Conservation (phyloP, 2,329 filamentous ascomycete genomes). For the Trichoderma pleuroti region DNA sequence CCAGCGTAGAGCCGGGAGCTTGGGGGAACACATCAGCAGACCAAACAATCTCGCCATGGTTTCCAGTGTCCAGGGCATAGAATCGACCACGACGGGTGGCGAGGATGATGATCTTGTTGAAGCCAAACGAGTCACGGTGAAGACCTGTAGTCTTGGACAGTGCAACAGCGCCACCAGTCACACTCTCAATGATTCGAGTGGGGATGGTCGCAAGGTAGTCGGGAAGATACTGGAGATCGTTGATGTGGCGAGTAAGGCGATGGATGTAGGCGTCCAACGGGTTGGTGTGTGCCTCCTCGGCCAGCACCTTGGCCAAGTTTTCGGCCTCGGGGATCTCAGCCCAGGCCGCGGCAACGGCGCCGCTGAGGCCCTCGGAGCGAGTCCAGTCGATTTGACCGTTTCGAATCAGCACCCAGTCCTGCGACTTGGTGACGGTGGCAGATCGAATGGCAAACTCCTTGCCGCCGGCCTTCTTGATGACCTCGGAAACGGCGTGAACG, state of each 20-base stretch:
- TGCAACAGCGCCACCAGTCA: slow-evolving; percentile 54
- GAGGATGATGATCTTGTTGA: slow-evolving; percentile 79
- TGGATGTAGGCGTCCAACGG: slow-evolving; percentile 80
- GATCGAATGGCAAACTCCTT: slow-evolving; percentile 73
- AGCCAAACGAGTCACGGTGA: slow-evolving; percentile 75
- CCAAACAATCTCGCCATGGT: slow-evolving; percentile 74
- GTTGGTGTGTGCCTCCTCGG: slow-evolving; percentile 82
- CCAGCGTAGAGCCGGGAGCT: slow-evolving; percentile 50
- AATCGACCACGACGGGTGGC: slow-evolving; percentile 77
- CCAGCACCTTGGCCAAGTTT: slow-evolving; percentile 72
- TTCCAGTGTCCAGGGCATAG: slow-evolving; percentile 74
- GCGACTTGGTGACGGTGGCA: slow-evolving; percentile 62
- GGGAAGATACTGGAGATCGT: slow-evolving; percentile 74
- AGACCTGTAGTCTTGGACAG: slow-evolving; percentile 43
- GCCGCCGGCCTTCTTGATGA: slow-evolving; percentile 64
- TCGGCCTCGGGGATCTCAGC: slow-evolving; percentile 72
- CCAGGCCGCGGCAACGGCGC: slow-evolving; percentile 74
- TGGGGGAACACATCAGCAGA: slow-evolving; percentile 61
- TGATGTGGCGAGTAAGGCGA: slow-evolving; percentile 75
- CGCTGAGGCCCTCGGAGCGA: slow-evolving; percentile 77
- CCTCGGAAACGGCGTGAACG: slow-evolving; percentile 73
- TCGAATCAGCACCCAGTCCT: slow-evolving; percentile 78
- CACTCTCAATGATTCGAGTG: slow-evolving; percentile 60
- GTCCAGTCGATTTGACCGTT: slow-evolving; percentile 81
- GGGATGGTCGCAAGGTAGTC: slow-evolving; percentile 69